phyloP scores from a whole-genome alignment of 2,329 filamentous ascomycete species.

The Rutstroemia sp. region DNA sequence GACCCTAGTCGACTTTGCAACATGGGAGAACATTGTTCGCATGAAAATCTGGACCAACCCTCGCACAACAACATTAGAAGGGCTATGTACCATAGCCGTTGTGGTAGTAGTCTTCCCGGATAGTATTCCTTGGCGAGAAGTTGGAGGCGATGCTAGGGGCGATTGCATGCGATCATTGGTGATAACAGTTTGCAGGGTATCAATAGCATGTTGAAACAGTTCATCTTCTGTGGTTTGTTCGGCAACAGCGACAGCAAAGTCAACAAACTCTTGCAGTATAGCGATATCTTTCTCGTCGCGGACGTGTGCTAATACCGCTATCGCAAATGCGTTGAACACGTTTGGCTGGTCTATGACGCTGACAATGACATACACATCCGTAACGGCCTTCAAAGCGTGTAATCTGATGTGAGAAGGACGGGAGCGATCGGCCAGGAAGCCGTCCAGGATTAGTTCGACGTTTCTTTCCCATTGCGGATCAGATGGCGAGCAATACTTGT shows the following conservation, averaged over 20 bases:
- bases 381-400: slow-evolving; percentile 51
- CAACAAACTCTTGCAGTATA: slow-evolving; percentile 57
- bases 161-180: slow-evolving; percentile 38
- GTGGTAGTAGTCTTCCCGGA: slow-evolving; percentile 12
- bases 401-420: slow-evolving; percentile 57
- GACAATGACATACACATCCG: slow-evolving; percentile 40
- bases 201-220: slow-evolving; percentile 52
- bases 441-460: slow-evolving; percentile 49
- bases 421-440: slow-evolving; percentile 54
- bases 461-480: slow-evolving; percentile 62
- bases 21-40: slow-evolving; percentile 59
- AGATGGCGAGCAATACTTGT: slow-evolving; percentile 64
- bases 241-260: slow-evolving; percentile 58
- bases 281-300: slow-evolving; percentile 54
- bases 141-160: slow-evolving; percentile 31
- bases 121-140: slow-evolving; percentile 21
- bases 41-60: slow-evolving; percentile 73
- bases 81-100: slow-evolving; percentile 35
- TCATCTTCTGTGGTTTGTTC: slow-evolving; percentile 45
- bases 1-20: slow-evolving; percentile 53
- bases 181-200: slow-evolving; percentile 44
- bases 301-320: slow-evolving; percentile 53
- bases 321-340: slow-evolving; percentile 50
- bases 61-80: slow-evolving; percentile 62
- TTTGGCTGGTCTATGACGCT: slow-evolving; percentile 47